Base-by-base conservation (phyloP, 495 filamentous ascomycete genomes). In the Immersiella caudata region DNA sequence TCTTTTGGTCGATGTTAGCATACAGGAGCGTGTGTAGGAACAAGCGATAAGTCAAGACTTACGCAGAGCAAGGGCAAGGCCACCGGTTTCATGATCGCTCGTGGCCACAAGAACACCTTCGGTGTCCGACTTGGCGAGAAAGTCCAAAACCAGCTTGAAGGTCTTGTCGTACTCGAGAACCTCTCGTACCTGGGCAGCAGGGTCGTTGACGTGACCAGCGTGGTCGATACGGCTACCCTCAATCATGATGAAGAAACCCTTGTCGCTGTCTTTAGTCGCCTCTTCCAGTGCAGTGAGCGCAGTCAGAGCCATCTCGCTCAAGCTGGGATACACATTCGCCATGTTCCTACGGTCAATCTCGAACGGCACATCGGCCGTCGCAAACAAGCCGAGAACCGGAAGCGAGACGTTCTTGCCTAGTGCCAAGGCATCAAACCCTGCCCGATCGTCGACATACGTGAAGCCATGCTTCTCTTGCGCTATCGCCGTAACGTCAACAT, bases 231-330 rank as follows among this genome's bases (percentile, higher is more conserved):
- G 85, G 70, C 91, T 94, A 6, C 95, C 95, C 76, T 99, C 95
- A 66, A 99, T 94, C 94, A 99, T 96, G 66, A 99, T 77, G 81
- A 99, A 98, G 84, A 99, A 99, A 0, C 95, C 95, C 76, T 97
- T 86, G 25, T 97, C 92, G 62, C 86, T 92, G 73, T 93, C 85
- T 73, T 86, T 82, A 0, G 96, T 98, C 0, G 94, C 96, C n/a
- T 88, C 86, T 67, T 88, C 88, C 18, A 99, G 84, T 1, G 90
- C 89, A 29, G 80, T 87, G 66, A 98, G 73, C 2, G 96, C 96
- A 24, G 91, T 91, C 65, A 84, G 82, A 1, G 96, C 85, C 95
- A 97, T 98, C 76, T 97, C 94, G 70, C 92, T 91, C 36, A 98
- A 81, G 27, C 92, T 93, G 7, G 95, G 96, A 71, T 97, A 98